Evolutionary conservation across 2,329 filamentous ascomycete genomes (phyloP).

Genomic region (Aspergillus sp.): DNA sequence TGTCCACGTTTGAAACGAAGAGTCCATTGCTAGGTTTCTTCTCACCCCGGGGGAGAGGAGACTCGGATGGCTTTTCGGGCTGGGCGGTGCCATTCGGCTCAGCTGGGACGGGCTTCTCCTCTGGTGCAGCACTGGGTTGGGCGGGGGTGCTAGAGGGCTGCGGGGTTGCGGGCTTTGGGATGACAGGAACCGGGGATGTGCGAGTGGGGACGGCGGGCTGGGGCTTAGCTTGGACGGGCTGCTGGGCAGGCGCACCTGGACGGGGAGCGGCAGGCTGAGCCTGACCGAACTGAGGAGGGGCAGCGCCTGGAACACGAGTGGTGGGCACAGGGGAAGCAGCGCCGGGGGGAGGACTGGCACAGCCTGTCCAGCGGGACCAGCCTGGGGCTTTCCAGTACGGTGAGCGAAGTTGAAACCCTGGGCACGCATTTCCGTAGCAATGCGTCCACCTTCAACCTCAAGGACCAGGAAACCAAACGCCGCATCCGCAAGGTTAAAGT

Average conservation of each 20-base stretch:
- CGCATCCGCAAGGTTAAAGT: conserved; percentile 96
- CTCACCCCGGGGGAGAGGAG: conserved; percentile 54
- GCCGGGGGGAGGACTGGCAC: conserved; percentile 23
- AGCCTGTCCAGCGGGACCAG: conserved; percentile 20
- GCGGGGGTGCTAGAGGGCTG: conserved; percentile 33
- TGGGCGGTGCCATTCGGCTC: conserved; percentile 50
- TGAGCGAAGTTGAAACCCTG: conserved; percentile 99
- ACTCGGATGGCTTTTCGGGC: conserved; percentile 37
- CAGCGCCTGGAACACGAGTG: conserved; percentile 26
- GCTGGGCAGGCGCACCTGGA: conserved; percentile 21
- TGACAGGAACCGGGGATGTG: conserved; percentile 38
- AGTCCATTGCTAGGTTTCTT: conserved; percentile 72
- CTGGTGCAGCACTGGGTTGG: conserved; percentile 37
- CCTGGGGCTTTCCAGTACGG: conserved; percentile 72
- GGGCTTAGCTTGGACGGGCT: conserved; percentile 25
- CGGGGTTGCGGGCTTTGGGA: conserved; percentile 36
- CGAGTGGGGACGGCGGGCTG: conserved; percentile 27
- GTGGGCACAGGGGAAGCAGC: conserved; percentile 33
- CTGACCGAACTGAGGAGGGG: conserved; percentile 38
- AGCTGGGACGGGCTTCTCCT: conserved; percentile 48
- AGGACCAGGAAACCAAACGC: conserved; percentile 94
- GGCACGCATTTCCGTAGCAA: conserved; percentile 96
- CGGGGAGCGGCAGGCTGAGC: conserved; percentile 28
- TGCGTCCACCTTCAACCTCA: conserved; percentile 90
- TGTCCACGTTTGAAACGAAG: conserved; percentile 82